phyloP scores from a whole-genome alignment of 1,139 yeast genomes.

The Yamadazyma songkhlaensis region DNA sequence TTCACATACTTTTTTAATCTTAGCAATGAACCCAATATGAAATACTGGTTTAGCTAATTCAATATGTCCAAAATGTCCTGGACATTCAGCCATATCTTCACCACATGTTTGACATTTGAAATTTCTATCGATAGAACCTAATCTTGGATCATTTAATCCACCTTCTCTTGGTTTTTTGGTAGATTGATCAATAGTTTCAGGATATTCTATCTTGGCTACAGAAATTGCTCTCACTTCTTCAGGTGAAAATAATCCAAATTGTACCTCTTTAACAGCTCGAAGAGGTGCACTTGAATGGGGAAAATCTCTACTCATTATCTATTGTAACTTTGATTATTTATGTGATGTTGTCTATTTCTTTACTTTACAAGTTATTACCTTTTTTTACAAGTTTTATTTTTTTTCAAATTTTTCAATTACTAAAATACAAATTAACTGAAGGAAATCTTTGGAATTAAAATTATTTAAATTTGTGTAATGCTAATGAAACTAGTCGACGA shows the following conservation, averaged over 20 bases:
- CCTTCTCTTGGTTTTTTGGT: conserved; percentile 94
- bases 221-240: conserved; percentile 97
- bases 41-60: conserved; percentile 98
- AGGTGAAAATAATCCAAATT: conserved; percentile 96
- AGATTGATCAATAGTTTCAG: conserved; percentile 98
- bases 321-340: not conserved
- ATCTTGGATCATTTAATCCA: conserved; percentile 93
- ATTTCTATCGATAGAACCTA: conserved; percentile 96
- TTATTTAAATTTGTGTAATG: not conserved
- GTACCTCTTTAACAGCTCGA: conserved; percentile 95
- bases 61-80: conserved; percentile 99
- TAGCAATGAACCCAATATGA: conserved; percentile 92
- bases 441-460: conserved; percentile 4
- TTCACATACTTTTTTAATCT: conserved; percentile 93
- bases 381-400: conserved; percentile 6
- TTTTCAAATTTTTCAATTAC: conserved; percentile 3
- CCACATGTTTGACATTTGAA: conserved; percentile 99
- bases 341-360: not conserved
- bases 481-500: conserved; percentile 4
- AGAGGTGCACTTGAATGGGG: conserved; percentile 98
- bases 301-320: conserved; percentile 54
- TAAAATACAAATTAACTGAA: conserved; percentile 8
- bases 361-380: not conserved
- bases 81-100: conserved; percentile 98
- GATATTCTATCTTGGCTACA: conserved; percentile 95